These are phyloP conservation scores for Acer saccharum DNA, from an alignment of 345 rosid genomes.

Conservation along the genomic window DNA sequence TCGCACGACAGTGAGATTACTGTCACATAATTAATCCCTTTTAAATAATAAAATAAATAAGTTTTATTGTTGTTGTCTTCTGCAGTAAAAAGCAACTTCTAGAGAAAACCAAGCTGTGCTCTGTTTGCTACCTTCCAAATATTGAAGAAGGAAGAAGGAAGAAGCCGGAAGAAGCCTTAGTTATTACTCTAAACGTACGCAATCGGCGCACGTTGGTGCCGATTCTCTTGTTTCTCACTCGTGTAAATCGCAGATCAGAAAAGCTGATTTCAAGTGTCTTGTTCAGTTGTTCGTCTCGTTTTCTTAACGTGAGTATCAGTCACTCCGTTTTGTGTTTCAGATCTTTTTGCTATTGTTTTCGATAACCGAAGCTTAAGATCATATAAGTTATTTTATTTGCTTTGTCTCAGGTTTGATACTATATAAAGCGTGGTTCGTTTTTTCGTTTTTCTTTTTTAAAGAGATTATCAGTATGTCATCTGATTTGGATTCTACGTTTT, in stretches of 20 bases:
- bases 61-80: background rate
- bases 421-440: no score
- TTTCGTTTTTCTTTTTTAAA: background rate
- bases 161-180: no score
- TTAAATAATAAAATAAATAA: background rate
- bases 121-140: no score
- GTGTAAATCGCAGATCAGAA: background rate
- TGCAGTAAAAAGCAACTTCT: background rate
- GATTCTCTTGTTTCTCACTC: background rate
- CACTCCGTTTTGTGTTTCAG: background rate
- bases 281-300: background rate
- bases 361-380: background rate
- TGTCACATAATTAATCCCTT: background rate
- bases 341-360: background rate
- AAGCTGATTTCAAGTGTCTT: background rate
- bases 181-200: background rate
- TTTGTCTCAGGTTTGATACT: background rate
- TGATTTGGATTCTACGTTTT: background rate
- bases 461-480: background rate
- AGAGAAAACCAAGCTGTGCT: background rate
- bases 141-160: background rate
- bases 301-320: background rate
- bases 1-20: background rate
- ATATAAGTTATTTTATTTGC: background rate
- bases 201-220: background rate